Percentiles rank a stretch among this genome's conserved stretches.
phyloP scores from a whole-genome alignment of 805 yeast genomes.

The Candida maesae region DNA sequence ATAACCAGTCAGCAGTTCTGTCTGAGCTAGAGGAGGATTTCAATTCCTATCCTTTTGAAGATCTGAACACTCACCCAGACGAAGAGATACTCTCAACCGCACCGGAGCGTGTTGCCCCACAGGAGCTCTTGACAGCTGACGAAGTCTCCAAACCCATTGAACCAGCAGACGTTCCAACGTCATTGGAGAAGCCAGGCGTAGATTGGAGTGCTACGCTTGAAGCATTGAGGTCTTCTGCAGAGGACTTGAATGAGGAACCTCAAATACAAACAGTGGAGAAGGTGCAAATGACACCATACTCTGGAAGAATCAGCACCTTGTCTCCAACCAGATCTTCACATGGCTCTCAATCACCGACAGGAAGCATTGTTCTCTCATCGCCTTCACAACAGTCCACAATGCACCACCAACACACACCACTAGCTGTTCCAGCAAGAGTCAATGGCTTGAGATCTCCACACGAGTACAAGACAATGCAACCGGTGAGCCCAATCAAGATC shows the following conservation, averaged over 20 bases:
- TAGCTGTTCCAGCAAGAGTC: too few species aligned
- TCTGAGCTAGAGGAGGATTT: conserved; percentile 1
- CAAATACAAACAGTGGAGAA: conserved; percentile 1
- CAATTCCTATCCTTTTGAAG: conserved; percentile 1
- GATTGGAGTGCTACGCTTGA: conserved; percentile 26
- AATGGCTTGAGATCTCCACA: conserved; percentile 3
- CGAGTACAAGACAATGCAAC: conserved; percentile 6
- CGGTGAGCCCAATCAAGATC: conserved; percentile 10
- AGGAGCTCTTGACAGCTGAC: neutral
- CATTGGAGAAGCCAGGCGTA: conserved; percentile 11
- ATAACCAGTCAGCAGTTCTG: neutral
- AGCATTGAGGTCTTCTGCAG: conserved; percentile 13
- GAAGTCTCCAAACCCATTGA: too few species aligned
- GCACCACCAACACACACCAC: neutral
- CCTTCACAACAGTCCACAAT: conserved; percentile 1
- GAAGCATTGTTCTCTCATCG: neutral
- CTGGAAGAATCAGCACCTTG: conserved; percentile 16
- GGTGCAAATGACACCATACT: conserved; percentile 13
- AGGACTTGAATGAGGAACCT: conserved; percentile 1
- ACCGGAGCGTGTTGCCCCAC: neutral
- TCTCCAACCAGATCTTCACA: conserved; percentile 10
- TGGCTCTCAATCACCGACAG: conserved; percentile 5
- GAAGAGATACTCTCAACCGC: neutral
- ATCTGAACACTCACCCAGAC: conserved; percentile 1
- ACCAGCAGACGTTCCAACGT: too few species aligned